Conservation (phyloP, 176 grass and related monocot species). For the Neostapfia colusana region DNA sequence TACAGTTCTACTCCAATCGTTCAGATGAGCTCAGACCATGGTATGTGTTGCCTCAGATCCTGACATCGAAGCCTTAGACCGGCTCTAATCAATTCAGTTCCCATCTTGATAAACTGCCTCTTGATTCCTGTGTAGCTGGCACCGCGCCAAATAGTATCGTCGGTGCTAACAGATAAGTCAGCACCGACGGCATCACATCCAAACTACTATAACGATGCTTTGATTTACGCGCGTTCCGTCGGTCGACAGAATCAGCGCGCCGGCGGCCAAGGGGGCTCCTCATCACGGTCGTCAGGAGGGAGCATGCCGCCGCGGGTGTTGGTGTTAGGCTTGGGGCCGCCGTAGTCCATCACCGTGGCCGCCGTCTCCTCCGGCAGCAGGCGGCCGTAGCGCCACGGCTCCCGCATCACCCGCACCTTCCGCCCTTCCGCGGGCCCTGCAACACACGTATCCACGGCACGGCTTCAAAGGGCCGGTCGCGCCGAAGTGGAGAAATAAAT, state of each 20-base stretch:
- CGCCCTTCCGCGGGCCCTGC: conserved; percentile 37
- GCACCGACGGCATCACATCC: not conserved
- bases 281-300: conserved; percentile 1
- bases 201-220: not conserved
- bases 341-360: conserved; percentile 58
- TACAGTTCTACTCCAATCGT: not conserved
- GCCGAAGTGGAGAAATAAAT: not conserved
- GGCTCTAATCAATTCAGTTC: not conserved
- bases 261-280: conserved; percentile 44
- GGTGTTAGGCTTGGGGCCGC: conserved; percentile 52
- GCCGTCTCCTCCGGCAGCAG: conserved; percentile 35
- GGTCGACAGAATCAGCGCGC: not conserved
- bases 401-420: conserved; percentile 36
- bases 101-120: not conserved
- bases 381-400: not conserved
- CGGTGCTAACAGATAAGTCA: not conserved
- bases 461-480: not conserved
- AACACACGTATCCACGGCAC: not conserved
- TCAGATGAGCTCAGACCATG: not conserved
- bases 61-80: not conserved
- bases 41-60: not conserved
- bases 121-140: not conserved
- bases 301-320: conserved; percentile 50
- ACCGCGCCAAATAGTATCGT: not conserved
- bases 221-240: too few species aligned